Evolutionary conservation across 2,329 filamentous ascomycete species (phyloP), one percentile per base, ranked within the genome.

Genomic region (Ophiostoma tasmaniense): DNA sequence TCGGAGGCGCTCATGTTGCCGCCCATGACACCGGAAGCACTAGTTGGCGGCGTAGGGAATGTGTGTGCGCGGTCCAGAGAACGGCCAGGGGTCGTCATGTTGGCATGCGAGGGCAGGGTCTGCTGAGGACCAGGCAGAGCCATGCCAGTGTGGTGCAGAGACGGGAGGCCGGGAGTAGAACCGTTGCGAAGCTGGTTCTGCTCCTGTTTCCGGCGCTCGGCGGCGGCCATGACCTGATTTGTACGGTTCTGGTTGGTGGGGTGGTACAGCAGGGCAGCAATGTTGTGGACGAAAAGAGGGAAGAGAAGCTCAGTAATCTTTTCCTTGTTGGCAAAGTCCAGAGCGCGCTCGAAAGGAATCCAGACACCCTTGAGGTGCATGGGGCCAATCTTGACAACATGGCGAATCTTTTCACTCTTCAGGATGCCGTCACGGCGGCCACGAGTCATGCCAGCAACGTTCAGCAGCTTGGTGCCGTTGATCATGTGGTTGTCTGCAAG

Each of bases 341-440:
- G 82, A n/a, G 95, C 95, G 73, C 95, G 90, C 74, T 98, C 95
- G 75, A 96, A 98, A 1, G 95, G 95, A 75, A 99, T 99, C 93
- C 93, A 97, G 73, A 97, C 93, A 76, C 95, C 95, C 81, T 99
- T 99, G 62, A 99, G 81, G 77, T 98, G 95, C 95, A 99, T 99
- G 3, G 95, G 95, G 0, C 95, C 95, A 77, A 99, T 98, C 81
- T 99, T 99, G 71, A 98, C 95, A 14, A 98, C 95, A 79, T 97
- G 93, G 74, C 95, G 89, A 69, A 93, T 88, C 80, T 98, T 99
- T 80, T 98, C 95, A 78, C 94, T 97, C 82, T 99, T 99, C 70
- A 99, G 80, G 73, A 99, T 98, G 65, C 95, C 95, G 76, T 99
- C 95, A 75, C 95, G 87, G 73, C 95, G 89, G 69, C 95, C 95